Base-by-base conservation (phyloP, 495 filamentous ascomycete species). In the Penicillium cataractarum region DNA sequence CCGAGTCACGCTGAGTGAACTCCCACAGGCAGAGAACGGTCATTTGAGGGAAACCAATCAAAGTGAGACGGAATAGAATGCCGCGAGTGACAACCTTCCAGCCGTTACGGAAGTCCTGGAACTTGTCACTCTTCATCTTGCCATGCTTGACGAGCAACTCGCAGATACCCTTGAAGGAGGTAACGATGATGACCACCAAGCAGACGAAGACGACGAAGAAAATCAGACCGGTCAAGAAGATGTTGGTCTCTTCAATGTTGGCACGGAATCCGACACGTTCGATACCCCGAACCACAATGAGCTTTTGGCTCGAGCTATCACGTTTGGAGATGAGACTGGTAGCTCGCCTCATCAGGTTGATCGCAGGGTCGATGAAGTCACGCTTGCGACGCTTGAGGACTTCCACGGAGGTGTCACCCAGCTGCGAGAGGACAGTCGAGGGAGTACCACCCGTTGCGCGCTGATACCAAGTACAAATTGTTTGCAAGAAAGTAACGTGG, bases 1-100 rank as follows among this genome's bases (percentile, higher is more conserved):
- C 82, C 0, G 95, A 98, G 74, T 99, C 94, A 51, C 84, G 81
- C 55, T 86, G 82, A 2, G 93, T 97, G 39, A 97, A 86, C 69
- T 99, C 95, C 95, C 95, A 99, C 61, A 97, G 82, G 73, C 92
- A 97, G 26, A 98, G 84, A 21, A 97, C 87, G 53, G 85, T 82
- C 84, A 97, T 94, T 76, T 97, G 94, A 5, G 95, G 92, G 77
- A 92, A 97, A 54, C 94, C 95, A 63, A 99, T 96, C 50, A 97
- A 85, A 15, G 93, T 80, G 72, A 96, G 76, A 49, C 95, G 88
- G 83, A 93, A 99, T 61, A 99, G 80, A 66, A 98, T 97, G 49
- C 94, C 95, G 75, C 93, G 92, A 62, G 92, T 80, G 21, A 96
- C 90, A 42, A 91, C 84, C 75, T 84, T 90, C 92, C 92, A 96